phyloP scores from a whole-genome alignment of 1,284 basidiomycete genomes.

The Cystobasidium pallidum region DNA sequence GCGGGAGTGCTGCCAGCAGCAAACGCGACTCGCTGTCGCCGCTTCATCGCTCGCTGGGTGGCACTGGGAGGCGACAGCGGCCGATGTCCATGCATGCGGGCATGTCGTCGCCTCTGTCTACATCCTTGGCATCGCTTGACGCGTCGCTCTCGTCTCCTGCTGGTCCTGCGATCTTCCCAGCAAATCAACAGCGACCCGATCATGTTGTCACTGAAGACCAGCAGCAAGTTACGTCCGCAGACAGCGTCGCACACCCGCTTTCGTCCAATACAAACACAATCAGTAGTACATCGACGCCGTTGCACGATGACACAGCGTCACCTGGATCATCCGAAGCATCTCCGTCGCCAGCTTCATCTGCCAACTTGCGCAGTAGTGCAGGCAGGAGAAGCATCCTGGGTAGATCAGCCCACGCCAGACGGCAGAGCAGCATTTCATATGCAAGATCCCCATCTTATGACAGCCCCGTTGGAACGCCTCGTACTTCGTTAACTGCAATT shows the following conservation, averaged over 20 bases:
- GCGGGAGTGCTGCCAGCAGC: not conserved
- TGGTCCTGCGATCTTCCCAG: not conserved
- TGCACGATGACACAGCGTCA: not conserved
- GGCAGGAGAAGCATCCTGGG: constrained; percentile 44
- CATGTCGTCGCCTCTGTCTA: constrained; percentile 25
- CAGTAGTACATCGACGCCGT: not conserved
- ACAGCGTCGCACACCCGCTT: not conserved
- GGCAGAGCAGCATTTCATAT: constrained; percentile 45
- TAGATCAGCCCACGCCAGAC: constrained; percentile 30
- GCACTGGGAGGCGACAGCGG: constrained; percentile 22
- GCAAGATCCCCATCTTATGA: constrained; percentile 27
- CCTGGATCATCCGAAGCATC: constrained; percentile 2
- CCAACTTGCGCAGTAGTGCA: constrained; percentile 12
- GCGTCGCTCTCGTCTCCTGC: constrained; percentile 5
- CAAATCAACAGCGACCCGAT: constrained; percentile 1
- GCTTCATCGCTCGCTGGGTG: constrained; percentile 35
- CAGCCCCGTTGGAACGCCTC: constrained; percentile 8
- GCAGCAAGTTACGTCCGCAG: not conserved
- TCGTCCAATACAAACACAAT: not conserved
- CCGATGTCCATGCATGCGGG: constrained; percentile 38
- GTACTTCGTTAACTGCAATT: constrained; percentile 1
- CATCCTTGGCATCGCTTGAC: not conserved
- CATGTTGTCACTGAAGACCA: not conserved
- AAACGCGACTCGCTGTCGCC: constrained; percentile 19
- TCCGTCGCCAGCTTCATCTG: not conserved